These are phyloP conservation scores for Pseudogymnoascus sp. DNA, from an alignment of 2,329 filamentous ascomycete species.

Conservation along the genomic window DNA sequence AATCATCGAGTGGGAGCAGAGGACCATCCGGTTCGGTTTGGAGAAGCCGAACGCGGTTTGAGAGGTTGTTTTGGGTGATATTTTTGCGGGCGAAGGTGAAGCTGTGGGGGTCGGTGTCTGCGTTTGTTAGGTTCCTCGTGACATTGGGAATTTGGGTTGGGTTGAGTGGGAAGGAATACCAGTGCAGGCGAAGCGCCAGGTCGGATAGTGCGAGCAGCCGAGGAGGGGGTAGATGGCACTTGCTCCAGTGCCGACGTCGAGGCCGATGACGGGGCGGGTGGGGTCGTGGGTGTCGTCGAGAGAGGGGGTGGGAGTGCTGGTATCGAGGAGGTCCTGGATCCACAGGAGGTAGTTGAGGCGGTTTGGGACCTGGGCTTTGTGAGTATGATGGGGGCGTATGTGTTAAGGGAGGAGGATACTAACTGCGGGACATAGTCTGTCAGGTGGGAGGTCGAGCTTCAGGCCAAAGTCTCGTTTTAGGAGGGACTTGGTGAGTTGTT, in stretches of 20 bases:
- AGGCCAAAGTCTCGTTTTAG: constrained; percentile 71
- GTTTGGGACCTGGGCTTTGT: constrained; percentile 43
- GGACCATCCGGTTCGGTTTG: constrained; percentile 44
- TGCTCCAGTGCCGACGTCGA: constrained; percentile 87
- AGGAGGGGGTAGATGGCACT: constrained; percentile 88
- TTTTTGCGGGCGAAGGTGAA: constrained; percentile 62
- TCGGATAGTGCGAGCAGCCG: constrained; percentile 58
- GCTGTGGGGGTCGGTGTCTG: constrained; percentile 70
- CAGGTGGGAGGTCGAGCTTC: constrained; percentile 61
- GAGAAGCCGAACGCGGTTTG: constrained; percentile 58
- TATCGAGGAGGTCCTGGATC: constrained; percentile 76
- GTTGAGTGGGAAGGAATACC: constrained; percentile 32
- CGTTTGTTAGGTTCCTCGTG: constrained; percentile 27
- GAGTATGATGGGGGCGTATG: background rate
- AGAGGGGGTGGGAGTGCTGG: constrained; percentile 42
- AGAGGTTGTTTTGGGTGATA: constrained; percentile 58
- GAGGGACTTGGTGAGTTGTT: constrained; percentile 75
- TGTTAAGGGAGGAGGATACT: constrained; percentile 20
- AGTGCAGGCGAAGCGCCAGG: constrained; percentile 69
- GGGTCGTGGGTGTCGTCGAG: constrained; percentile 45
- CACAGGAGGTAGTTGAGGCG: constrained; percentile 87
- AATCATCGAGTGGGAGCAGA: constrained; percentile 54
- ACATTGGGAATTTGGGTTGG: constrained; percentile 8
- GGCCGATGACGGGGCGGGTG: constrained; percentile 54
- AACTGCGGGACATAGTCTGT: constrained; percentile 83